These are phyloP conservation scores for Solanum neorickii DNA, from an alignment of 257 asterid genomes.

Conservation along the genomic window DNA sequence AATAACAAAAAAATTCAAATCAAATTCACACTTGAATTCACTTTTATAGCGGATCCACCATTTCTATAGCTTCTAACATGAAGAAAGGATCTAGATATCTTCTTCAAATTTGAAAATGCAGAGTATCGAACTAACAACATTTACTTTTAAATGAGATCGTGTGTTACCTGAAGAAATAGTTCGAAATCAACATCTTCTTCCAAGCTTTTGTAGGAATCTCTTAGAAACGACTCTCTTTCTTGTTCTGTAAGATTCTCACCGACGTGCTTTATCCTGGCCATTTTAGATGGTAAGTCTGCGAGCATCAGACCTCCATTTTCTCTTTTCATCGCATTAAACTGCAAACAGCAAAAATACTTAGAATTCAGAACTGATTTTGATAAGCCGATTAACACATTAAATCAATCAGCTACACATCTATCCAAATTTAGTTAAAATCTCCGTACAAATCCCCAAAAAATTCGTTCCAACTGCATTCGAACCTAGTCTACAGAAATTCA, in stretches of 20 bases:
- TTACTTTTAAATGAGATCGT: not conserved
- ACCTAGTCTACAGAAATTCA: not conserved
- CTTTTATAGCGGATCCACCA: not conserved
- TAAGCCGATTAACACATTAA: not conserved
- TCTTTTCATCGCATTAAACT: conserved; percentile 71
- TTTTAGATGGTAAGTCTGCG: conserved; percentile 67
- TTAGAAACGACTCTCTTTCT: conserved; percentile 63
- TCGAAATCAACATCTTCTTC: conserved; percentile 83
- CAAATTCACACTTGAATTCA: not conserved
- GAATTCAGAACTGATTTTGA: conserved; percentile 1
- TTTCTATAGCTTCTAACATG: not conserved
- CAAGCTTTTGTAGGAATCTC: conserved; percentile 53
- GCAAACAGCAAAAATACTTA: conserved; percentile 9
- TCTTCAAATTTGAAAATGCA: not conserved
- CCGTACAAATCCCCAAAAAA: not conserved
- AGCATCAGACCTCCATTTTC: conserved; percentile 62
- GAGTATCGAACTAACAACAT: not conserved
- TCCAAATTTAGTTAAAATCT: not conserved
- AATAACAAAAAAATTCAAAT: not conserved
- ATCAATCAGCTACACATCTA: not conserved
- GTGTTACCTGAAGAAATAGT: conserved; percentile 72
- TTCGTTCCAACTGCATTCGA: not conserved
- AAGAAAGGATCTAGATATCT: not conserved
- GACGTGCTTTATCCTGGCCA: conserved; percentile 77
- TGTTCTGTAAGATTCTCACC: conserved; percentile 77